phyloP scores from a whole-genome alignment of 2,329 filamentous ascomycete genomes.

The Pestalotiopsis sp. region DNA sequence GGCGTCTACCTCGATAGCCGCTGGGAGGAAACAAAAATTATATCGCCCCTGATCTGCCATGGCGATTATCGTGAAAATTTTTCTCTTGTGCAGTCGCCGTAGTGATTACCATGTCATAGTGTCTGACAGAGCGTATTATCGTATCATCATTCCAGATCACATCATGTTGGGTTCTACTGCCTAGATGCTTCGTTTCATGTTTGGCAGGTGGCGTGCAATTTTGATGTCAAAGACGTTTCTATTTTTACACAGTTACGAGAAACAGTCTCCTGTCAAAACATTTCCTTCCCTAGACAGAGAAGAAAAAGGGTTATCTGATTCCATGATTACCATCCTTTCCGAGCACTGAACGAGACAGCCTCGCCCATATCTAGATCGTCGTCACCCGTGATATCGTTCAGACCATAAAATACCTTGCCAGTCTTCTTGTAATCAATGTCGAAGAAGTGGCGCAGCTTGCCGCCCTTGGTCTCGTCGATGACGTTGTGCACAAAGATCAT shows the following conservation, averaged over 20 bases:
- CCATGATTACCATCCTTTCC: not conserved
- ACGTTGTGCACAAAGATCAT: conserved; percentile 18
- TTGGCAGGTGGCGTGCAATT: not conserved
- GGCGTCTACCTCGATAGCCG: not conserved
- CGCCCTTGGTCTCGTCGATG: not conserved
- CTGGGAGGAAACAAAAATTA: not conserved
- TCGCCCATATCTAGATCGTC: not conserved
- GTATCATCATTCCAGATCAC: not conserved
- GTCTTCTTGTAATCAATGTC: not conserved
- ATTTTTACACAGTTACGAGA: not conserved
- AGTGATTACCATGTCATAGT: not conserved
- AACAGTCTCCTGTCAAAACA: not conserved
- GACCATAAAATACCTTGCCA: not conserved
- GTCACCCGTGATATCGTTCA: not conserved
- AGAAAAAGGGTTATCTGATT: not conserved
- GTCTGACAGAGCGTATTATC: not conserved
- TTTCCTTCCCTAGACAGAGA: not conserved
- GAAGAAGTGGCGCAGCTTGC: not conserved
- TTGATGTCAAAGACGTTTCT: not conserved
- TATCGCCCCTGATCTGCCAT: not conserved
- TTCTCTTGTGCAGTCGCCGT: not conserved
- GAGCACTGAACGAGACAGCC: not conserved
- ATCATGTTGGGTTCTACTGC: not conserved
- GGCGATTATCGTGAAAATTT: not conserved
- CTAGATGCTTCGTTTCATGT: not conserved